Base-by-base conservation (phyloP, 768 basidiomycete genomes). In the Neoboletus subvelutipes region DNA sequence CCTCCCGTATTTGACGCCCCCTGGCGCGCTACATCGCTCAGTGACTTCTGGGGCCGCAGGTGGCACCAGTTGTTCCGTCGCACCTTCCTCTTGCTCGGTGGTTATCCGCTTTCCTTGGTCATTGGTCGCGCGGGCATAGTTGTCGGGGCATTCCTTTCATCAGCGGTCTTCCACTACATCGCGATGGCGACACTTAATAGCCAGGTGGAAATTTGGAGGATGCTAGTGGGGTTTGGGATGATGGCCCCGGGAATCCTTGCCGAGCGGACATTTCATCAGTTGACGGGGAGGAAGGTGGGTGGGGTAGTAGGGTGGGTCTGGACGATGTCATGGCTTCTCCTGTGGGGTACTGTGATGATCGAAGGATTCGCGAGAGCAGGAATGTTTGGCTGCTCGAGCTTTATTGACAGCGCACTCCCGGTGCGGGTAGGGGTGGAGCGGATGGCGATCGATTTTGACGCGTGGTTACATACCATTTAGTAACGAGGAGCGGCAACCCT, bases 81-180 rank as follows among this genome's bases (percentile, higher is more conserved):
- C 7, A 31, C 42, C 3, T 76, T 76, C 56, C 45, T 75, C 15
- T 2, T 48, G 45, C 28, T 73, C 7, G 78, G 76, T 13, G 65
- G 64, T 3, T 54, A 53, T 13, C 73, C 72, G 2, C 47, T 70
- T 20, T 67, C 64, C 22, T 56, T 68, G 31, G 40, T 84, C 12
- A 62, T 80, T 18, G 85, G 86, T 3, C 77, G 78, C 11, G 52
- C 65, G 1, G 84, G 81, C 2, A 73, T 69, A 1, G 70, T 87
- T 2, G 40, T 88, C 2, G 84, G 85, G 10, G 77, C 78, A 6
- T 88, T 88, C 65, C 56, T 81, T 1, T 65, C 79, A 5, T 88
- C 87, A 0, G 85, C 76, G 2, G 36, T 84, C 10, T 64, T 86
- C 13, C 88, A 89, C 57, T 74, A 82, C 53, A 45, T 79, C 6